phyloP scores from a whole-genome alignment of 495 filamentous ascomycete species.

The Daldinia vernicosa region DNA sequence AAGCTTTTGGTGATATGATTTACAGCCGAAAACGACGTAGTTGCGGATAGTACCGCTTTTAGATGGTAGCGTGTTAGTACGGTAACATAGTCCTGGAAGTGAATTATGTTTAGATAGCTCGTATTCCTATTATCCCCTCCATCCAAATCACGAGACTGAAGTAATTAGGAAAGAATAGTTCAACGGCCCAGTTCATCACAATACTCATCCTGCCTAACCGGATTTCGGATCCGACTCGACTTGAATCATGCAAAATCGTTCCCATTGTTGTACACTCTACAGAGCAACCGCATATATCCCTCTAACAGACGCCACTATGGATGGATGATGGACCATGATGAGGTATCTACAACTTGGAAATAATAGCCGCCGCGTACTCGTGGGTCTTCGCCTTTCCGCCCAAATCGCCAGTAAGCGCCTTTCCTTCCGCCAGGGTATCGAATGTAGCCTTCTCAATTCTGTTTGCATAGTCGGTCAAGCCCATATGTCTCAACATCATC shows the following conservation, averaged over 20 bases:
- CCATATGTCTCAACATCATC: slow-evolving; percentile 99
- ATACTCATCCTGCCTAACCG: slow-evolving; percentile 12
- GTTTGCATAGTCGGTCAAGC: slow-evolving; percentile 80
- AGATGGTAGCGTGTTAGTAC: background rate
- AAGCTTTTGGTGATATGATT: background rate
- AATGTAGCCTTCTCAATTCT: slow-evolving; percentile 95
- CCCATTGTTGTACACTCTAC: slow-evolving; percentile 43
- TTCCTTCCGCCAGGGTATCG: slow-evolving; percentile 92
- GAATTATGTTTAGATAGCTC: slow-evolving; percentile 4
- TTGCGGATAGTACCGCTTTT: background rate
- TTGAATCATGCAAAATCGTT: slow-evolving; percentile 32
- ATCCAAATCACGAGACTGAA: slow-evolving; percentile 1
- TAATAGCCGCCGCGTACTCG: slow-evolving; percentile 92
- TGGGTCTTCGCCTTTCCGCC: slow-evolving; percentile 92
- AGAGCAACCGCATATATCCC: slow-evolving; percentile 30
- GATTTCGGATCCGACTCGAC: background rate
- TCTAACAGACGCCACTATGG: slow-evolving; percentile 41
- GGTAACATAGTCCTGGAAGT: background rate
- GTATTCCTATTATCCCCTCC: slow-evolving; percentile 4
- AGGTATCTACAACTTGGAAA: slow-evolving; percentile 72
- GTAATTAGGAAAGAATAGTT: slow-evolving; percentile 7
- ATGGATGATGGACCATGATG: slow-evolving; percentile 32
- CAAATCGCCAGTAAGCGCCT: slow-evolving; percentile 92
- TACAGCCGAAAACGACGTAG: background rate
- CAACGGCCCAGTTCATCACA: slow-evolving; percentile 13